Percentiles rank a stretch among this genome's conserved stretches.
Conservation (phyloP, 2,329 filamentous ascomycete genomes). For the Fusarium luffae region DNA sequence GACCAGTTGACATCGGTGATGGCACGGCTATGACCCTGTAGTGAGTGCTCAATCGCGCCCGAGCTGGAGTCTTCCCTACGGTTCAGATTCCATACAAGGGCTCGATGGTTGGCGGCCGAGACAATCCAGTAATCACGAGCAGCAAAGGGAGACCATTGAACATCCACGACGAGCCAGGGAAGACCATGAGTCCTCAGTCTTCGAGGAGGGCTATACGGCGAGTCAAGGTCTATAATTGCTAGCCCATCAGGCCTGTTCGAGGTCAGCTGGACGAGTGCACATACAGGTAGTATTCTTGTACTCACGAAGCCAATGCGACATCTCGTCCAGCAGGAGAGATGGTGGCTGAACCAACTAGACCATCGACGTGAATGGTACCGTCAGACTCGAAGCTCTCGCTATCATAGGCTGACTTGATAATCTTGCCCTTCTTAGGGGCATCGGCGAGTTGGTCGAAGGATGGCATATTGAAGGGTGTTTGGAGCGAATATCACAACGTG, state of each 20-base stretch:
- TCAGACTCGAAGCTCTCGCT: slow-evolving; percentile 90
- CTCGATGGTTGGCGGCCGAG: slow-evolving; percentile 93
- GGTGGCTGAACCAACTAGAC: slow-evolving; percentile 86
- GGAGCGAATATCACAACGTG: slow-evolving; percentile 35
- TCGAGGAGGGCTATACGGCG: slow-evolving; percentile 85
- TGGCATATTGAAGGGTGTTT: slow-evolving; percentile 56
- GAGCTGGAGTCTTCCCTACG: slow-evolving; percentile 77
- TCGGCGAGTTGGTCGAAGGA: slow-evolving; percentile 59
- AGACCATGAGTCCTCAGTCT: slow-evolving; percentile 84
- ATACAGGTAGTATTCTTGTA: slow-evolving; percentile 30
- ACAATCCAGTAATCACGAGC: slow-evolving; percentile 91
- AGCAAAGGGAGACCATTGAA: slow-evolving; percentile 96
- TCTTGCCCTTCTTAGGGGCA: slow-evolving; percentile 65
- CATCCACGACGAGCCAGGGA: slow-evolving; percentile 95
- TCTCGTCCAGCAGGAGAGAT: slow-evolving; percentile 93
- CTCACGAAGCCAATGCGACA: slow-evolving; percentile 84
- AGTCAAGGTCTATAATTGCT: slow-evolving; percentile 92
- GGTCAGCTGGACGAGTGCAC: slow-evolving; percentile 6
- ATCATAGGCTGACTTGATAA: slow-evolving; percentile 77
- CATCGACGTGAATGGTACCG: slow-evolving; percentile 84
- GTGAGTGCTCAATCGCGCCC: slow-evolving; percentile 83
- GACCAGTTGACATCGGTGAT: slow-evolving; percentile 98
- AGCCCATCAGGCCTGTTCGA: slow-evolving; percentile 77
- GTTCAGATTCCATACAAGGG: slow-evolving; percentile 92
- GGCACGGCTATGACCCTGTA: slow-evolving; percentile 84